Conservation (phyloP, 1,139 yeast species). For the Debaryomyces robertsiae region DNA sequence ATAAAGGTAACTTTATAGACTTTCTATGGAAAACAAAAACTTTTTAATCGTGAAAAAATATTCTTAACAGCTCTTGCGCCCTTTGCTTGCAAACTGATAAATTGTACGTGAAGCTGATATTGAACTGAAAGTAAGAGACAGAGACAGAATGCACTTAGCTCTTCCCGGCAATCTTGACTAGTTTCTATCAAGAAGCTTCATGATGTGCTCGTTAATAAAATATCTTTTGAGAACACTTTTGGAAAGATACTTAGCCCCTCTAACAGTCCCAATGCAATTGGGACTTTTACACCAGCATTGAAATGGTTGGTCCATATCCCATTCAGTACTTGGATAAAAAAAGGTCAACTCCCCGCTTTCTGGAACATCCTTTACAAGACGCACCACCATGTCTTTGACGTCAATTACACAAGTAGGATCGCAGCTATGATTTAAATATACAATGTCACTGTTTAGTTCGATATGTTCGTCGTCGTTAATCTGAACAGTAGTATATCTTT, state of each 20-base stretch:
- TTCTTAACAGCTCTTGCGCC: too few species aligned
- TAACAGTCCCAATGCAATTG: slow-evolving; percentile 6
- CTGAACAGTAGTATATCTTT: slow-evolving; percentile 11
- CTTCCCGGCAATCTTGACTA: neutral
- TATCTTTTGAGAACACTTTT: slow-evolving; percentile 8
- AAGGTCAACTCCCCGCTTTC: slow-evolving; percentile 10
- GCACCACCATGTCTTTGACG: slow-evolving; percentile 10
- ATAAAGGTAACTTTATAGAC: too few species aligned
- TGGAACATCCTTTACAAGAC: slow-evolving; percentile 9
- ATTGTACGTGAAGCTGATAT: too few species aligned
- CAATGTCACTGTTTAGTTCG: slow-evolving; percentile 11
- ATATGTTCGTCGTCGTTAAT: slow-evolving; percentile 8
- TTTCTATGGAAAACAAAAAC: too few species aligned
- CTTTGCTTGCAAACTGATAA: too few species aligned
- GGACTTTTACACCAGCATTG: slow-evolving; percentile 10
- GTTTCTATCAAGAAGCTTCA: slow-evolving; percentile 6
- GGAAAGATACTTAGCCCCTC: slow-evolving; percentile 9
- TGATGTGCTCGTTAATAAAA: slow-evolving; percentile 10
- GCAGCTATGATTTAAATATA: slow-evolving; percentile 10
- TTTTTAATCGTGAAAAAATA: too few species aligned
- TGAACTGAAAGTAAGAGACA: too few species aligned
- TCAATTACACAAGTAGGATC: slow-evolving; percentile 9
- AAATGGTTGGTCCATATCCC: slow-evolving; percentile 12
- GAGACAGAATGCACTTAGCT: too few species aligned
- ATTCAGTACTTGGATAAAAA: slow-evolving; percentile 11